Percentiles rank a stretch among this genome's conserved stretches.
These are phyloP conservation scores for Claviceps capensis DNA, from an alignment of 2,329 filamentous ascomycete species.

Conservation along the genomic window DNA sequence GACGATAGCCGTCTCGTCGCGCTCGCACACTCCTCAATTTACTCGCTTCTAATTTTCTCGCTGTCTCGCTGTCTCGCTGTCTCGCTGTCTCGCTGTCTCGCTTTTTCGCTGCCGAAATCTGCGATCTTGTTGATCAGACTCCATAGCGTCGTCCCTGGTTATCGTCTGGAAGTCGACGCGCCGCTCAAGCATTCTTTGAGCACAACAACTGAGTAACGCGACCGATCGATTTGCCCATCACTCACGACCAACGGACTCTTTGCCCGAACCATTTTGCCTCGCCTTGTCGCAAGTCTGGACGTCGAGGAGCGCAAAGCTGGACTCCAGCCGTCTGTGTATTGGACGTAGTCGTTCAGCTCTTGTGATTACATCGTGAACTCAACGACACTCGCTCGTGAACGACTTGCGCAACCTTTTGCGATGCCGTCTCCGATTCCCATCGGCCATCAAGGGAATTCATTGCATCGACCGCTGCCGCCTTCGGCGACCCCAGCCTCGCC, in stretches of 20 bases:
- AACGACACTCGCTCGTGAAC: background rate
- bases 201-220: background rate
- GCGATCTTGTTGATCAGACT: background rate
- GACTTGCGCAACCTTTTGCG: constrained; percentile 4
- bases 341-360: background rate
- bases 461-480: constrained; percentile 12
- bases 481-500: constrained; percentile 45
- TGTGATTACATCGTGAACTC: background rate
- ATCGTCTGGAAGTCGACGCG: background rate
- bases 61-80: background rate
- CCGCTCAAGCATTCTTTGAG: background rate
- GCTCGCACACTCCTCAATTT: background rate
- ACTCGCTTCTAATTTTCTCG: no score
- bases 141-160: background rate
- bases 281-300: background rate
- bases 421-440: constrained; percentile 25
- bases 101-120: background rate
- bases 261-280: background rate
- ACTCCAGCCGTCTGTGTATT: background rate
- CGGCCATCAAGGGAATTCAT: constrained; percentile 19
- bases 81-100: background rate
- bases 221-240: background rate
- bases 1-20: background rate
- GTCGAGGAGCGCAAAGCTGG: constrained; percentile 2
- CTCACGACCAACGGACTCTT: background rate